Evolutionary conservation across 2,329 filamentous ascomycete genomes (phyloP).

Genomic region (Pseudogymnoascus sp.): DNA sequence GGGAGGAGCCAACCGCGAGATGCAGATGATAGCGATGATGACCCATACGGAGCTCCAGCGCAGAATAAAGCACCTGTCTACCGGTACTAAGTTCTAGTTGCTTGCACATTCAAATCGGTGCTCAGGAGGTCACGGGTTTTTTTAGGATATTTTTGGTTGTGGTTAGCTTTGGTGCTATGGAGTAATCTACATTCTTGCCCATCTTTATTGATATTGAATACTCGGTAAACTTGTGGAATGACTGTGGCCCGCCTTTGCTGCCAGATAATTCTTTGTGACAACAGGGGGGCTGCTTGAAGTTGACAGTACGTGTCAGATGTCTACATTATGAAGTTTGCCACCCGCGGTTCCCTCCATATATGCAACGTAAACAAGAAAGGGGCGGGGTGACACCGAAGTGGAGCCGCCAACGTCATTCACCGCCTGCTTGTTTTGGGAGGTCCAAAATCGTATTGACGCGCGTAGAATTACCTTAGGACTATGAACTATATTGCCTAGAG

Average conservation of each 20-base stretch:
- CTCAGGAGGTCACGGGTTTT: background rate
- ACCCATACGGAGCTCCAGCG: constrained; percentile 14
- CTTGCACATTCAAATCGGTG: background rate
- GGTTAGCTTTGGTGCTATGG: background rate
- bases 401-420: constrained; percentile 9
- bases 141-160: background rate
- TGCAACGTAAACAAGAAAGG: background rate
- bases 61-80: constrained; percentile 22
- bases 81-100: constrained; percentile 18
- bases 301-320: background rate
- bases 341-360: background rate
- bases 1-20: constrained; percentile 1
- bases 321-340: background rate
- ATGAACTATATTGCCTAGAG: background rate
- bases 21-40: constrained; percentile 15
- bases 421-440: constrained; percentile 3
- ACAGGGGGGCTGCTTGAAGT: background rate
- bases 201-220: background rate
- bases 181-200: background rate
- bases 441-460: background rate
- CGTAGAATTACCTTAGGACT: background rate
- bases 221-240: background rate
- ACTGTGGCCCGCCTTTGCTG: background rate
- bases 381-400: constrained; percentile 2
- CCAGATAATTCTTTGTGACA: background rate